Evolutionary conservation across 495 filamentous ascomycete genomes (phyloP).

Genomic region (Melanomma pulvis-pyrius): DNA sequence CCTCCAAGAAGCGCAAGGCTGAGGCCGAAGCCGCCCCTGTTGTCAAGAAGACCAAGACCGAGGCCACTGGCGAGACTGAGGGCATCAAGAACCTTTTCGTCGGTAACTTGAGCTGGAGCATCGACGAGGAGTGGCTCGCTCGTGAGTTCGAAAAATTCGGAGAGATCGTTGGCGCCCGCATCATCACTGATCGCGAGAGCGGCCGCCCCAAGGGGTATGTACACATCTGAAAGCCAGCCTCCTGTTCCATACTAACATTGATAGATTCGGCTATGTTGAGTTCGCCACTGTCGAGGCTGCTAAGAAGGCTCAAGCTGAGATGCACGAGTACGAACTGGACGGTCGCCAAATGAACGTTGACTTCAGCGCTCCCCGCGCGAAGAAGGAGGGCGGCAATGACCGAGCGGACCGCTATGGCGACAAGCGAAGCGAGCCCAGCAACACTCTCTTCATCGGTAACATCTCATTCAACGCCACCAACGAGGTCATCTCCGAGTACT

Average conservation of each 20-base stretch:
- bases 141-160: constrained; percentile 85
- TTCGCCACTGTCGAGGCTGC: constrained; percentile 71
- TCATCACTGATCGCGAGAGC: constrained; percentile 80
- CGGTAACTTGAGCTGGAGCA: constrained; percentile 91
- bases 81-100: constrained; percentile 79
- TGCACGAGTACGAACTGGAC: constrained; percentile 79
- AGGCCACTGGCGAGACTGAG: constrained; percentile 54
- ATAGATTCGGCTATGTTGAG: constrained; percentile 91
- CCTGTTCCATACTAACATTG: constrained; percentile 40
- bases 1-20: constrained; percentile 87
- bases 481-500: constrained; percentile 72
- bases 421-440: constrained; percentile 67
- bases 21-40: constrained; percentile 63
- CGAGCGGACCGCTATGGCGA: constrained; percentile 82
- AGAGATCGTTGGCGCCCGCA: constrained; percentile 70
- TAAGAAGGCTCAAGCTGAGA: constrained; percentile 74
- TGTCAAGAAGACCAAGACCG: constrained; percentile 85
- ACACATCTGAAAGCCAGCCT: neutral
- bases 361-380: constrained; percentile 72
- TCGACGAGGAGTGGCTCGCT: constrained; percentile 88
- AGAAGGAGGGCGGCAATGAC: constrained; percentile 53
- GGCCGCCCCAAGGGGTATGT: constrained; percentile 84
- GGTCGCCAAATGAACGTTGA: constrained; percentile 87
- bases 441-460: constrained; percentile 95
- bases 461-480: constrained; percentile 82